Percentiles rank a stretch among this genome's conserved stretches.
These are phyloP conservation scores for Eugenia klotzschiana DNA, from an alignment of 441 rosid species.

Conservation along the genomic window DNA sequence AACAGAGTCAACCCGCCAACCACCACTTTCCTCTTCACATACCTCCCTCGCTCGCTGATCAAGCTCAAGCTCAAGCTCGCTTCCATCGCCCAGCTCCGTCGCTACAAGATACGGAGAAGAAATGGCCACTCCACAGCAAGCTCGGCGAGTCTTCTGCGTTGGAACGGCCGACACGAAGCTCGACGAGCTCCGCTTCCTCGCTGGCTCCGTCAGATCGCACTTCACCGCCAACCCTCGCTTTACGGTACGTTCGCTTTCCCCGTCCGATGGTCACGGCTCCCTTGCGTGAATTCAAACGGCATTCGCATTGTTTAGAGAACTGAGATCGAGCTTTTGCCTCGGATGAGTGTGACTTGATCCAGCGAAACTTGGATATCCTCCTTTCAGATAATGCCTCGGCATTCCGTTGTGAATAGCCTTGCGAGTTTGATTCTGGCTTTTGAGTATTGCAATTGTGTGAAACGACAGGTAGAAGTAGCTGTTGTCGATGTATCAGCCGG, in stretches of 20 bases:
- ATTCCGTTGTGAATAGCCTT: neutral
- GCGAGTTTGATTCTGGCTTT: neutral
- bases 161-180: constrained; percentile 81
- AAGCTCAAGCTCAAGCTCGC: neutral
- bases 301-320: neutral
- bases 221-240: constrained; percentile 28
- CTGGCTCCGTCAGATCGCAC: constrained; percentile 42
- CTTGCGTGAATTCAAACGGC: neutral
- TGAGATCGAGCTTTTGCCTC: neutral
- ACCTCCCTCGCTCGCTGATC: neutral
- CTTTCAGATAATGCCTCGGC: neutral
- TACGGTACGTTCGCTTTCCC: constrained; percentile 21
- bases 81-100: neutral
- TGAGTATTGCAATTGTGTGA: neutral
- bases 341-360: neutral
- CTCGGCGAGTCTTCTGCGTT: constrained; percentile 43
- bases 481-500: constrained; percentile 70
- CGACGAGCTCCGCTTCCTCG: constrained; percentile 60
- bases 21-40: neutral
- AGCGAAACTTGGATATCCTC: neutral
- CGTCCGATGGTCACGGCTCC: neutral
- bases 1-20: neutral
- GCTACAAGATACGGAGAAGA: neutral
- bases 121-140: constrained; percentile 12
- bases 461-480: constrained; percentile 45